A percentile compares a stretch with the other conserved stretches of the same genome.
Evolutionary conservation across 2,329 filamentous ascomycete genomes (phyloP).

Genomic region (Xylariales sp.): DNA sequence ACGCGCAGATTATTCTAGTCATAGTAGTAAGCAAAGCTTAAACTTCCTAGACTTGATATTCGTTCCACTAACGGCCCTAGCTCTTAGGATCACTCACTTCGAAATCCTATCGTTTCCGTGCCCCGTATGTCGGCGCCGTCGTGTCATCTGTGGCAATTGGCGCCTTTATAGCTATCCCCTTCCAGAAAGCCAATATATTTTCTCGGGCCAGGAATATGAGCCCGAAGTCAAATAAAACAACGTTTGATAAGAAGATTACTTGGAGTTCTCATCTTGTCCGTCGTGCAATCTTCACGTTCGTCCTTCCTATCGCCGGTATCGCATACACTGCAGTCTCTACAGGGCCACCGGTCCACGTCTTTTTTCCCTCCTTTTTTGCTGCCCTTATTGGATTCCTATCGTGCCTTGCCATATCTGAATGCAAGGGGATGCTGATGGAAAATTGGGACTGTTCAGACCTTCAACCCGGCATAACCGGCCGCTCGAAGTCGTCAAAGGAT

Average conservation of each 20-base stretch:
- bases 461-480: slow-evolving; percentile 75
- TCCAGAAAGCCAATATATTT: slow-evolving; percentile 77
- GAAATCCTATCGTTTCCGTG: slow-evolving; percentile 71
- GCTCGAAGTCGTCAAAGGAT: slow-evolving; percentile 57
- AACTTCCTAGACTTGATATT: background rate
- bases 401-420: slow-evolving; percentile 79
- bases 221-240: slow-evolving; percentile 73
- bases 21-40: slow-evolving; percentile 61
- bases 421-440: slow-evolving; percentile 82
- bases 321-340: slow-evolving; percentile 75
- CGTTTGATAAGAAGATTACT: slow-evolving; percentile 70
- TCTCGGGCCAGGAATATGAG: slow-evolving; percentile 71
- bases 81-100: slow-evolving; percentile 79
- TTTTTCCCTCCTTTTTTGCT: slow-evolving; percentile 74
- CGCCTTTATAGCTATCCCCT: slow-evolving; percentile 75
- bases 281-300: slow-evolving; percentile 73
- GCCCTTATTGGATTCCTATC: slow-evolving; percentile 76
- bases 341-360: slow-evolving; percentile 69
- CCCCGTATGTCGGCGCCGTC: slow-evolving; percentile 74
- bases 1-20: slow-evolving; percentile 78
- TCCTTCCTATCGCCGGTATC: slow-evolving; percentile 74
- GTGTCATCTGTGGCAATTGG: slow-evolving; percentile 75
- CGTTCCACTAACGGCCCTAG: slow-evolving; percentile 37
- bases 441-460: slow-evolving; percentile 84
- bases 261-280: slow-evolving; percentile 81